Percentiles rank a stretch among this genome's conserved stretches.
Conservation (phyloP, 192 early-diverging fungal genomes). For the Coemansia nantahalensis region DNA sequence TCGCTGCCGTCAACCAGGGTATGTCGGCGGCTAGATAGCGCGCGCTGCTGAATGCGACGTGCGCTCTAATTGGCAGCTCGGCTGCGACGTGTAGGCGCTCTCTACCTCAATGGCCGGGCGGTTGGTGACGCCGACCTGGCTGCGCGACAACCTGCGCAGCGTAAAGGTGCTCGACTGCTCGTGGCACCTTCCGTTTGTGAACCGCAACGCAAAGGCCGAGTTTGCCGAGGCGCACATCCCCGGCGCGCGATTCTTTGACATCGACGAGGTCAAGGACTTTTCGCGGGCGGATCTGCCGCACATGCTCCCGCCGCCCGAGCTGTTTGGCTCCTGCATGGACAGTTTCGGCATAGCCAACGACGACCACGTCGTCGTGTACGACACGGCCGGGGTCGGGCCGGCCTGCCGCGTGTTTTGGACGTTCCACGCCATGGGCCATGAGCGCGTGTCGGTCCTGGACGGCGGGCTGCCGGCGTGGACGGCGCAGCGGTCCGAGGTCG, state of each 20-base stretch:
- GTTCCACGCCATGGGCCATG: slow-evolving; percentile 84
- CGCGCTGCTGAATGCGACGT: no score
- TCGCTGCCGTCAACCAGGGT: no score
- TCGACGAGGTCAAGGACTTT: slow-evolving; percentile 81
- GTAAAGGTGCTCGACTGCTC: slow-evolving; percentile 87
- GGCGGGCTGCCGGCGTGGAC: slow-evolving; percentile 88
- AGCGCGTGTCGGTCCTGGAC: slow-evolving; percentile 82
- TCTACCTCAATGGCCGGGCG: no score
- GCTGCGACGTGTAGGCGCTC: no score
- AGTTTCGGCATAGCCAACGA: slow-evolving; percentile 71
- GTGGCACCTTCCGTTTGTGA: slow-evolving; percentile 83
- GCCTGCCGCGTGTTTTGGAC: slow-evolving; percentile 92
- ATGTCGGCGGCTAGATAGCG: no score
- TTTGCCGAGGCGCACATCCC: slow-evolving; percentile 63
- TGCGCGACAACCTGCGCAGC: slow-evolving; percentile 54
- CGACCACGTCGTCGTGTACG: slow-evolving; percentile 92
- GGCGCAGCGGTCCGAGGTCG: slow-evolving; percentile 26
- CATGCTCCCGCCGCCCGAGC: slow-evolving; percentile 76
- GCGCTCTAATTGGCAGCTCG: no score
- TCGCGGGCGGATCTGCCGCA: slow-evolving; percentile 69
- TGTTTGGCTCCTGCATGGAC: slow-evolving; percentile 69
- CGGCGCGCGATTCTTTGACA: slow-evolving; percentile 85
- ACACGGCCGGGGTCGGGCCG: slow-evolving; percentile 74
- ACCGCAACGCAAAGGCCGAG: slow-evolving; percentile 68
- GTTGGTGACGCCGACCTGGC: slow-evolving; percentile 60